phyloP scores from a whole-genome alignment of 1,284 basidiomycete species.

The Somion occarium region DNA sequence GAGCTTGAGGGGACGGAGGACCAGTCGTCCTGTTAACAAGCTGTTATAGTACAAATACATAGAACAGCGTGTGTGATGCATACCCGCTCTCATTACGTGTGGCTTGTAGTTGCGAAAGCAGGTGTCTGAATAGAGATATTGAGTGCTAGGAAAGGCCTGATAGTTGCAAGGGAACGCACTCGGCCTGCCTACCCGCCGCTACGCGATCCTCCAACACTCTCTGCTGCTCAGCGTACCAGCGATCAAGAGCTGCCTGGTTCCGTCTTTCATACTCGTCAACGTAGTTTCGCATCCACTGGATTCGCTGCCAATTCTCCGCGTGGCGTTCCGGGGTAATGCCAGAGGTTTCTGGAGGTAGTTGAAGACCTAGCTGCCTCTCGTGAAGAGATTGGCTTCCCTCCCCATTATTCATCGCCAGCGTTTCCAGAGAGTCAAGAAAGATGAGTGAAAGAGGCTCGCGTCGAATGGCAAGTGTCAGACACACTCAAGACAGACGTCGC shows the following conservation, averaged over 20 bases:
- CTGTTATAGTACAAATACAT: too few species aligned
- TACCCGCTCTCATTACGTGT: too few species aligned
- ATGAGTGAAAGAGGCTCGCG: too few species aligned
- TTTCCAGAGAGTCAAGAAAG: too few species aligned
- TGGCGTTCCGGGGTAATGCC: conserved; percentile 20
- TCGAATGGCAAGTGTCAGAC: too few species aligned
- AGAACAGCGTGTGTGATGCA: too few species aligned
- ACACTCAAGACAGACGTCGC: not conserved
- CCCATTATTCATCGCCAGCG: not conserved
- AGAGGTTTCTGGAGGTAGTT: not conserved
- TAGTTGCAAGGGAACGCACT: too few species aligned
- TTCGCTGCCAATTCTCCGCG: conserved; percentile 26
- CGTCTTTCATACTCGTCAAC: conserved; percentile 26
- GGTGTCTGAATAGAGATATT: too few species aligned
- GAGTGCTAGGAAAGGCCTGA: too few species aligned
- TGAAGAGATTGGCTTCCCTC: not conserved
- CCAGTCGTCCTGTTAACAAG: too few species aligned
- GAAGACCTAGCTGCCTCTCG: not conserved
- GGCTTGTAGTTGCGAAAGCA: too few species aligned
- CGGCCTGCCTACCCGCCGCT: conserved; percentile 34
- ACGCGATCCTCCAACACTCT: conserved; percentile 18
- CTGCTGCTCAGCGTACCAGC: conserved; percentile 25
- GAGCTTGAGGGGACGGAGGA: too few species aligned
- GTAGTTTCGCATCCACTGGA: conserved; percentile 27
- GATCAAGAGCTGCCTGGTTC: conserved; percentile 31